These are phyloP conservation scores for Trypanosoma boissoni DNA, from an alignment of 208 protist genomes.

Conservation along the genomic window DNA sequence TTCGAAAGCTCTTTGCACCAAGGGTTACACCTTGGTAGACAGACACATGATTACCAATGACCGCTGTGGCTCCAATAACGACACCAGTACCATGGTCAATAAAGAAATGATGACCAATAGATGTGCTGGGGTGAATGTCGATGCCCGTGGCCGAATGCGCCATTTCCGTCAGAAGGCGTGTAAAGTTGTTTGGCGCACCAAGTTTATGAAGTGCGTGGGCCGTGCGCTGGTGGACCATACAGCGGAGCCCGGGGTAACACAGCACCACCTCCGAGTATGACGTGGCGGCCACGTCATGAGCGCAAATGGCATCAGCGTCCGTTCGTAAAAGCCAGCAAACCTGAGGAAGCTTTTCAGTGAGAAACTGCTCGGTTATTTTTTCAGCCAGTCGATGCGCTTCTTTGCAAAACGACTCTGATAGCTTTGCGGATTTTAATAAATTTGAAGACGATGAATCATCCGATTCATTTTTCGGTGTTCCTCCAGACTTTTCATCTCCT, in stretches of 20 bases:
- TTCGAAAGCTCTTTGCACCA: constrained; percentile 67
- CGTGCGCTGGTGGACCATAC: constrained; percentile 69
- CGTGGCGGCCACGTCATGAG: constrained; percentile 56
- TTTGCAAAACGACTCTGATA: not conserved
- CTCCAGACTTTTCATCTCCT: not conserved
- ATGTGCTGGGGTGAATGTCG: constrained; percentile 85
- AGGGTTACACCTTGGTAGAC: constrained; percentile 89
- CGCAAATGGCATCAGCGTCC: constrained; percentile 59
- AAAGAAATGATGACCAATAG: constrained; percentile 83
- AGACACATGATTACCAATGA: constrained; percentile 78
- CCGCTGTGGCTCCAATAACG: constrained; percentile 82
- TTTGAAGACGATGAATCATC: too few relatives aligned
- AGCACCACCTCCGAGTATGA: constrained; percentile 64
- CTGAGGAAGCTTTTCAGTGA: constrained; percentile 44
- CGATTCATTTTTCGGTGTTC: not conserved
- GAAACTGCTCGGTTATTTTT: constrained; percentile 47
- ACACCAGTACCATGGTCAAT: constrained; percentile 91
- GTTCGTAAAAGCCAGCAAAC: constrained; percentile 63
- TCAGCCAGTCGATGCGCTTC: constrained; percentile 27
- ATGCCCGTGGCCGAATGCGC: constrained; percentile 68
- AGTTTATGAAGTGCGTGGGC: constrained; percentile 66
- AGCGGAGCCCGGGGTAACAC: constrained; percentile 72
- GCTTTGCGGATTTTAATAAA: too few relatives aligned
- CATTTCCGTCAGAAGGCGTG: constrained; percentile 70
- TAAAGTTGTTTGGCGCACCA: constrained; percentile 67